Base-by-base conservation (phyloP, 2,329 filamentous ascomycete species). In the Botryotinia calthae region DNA sequence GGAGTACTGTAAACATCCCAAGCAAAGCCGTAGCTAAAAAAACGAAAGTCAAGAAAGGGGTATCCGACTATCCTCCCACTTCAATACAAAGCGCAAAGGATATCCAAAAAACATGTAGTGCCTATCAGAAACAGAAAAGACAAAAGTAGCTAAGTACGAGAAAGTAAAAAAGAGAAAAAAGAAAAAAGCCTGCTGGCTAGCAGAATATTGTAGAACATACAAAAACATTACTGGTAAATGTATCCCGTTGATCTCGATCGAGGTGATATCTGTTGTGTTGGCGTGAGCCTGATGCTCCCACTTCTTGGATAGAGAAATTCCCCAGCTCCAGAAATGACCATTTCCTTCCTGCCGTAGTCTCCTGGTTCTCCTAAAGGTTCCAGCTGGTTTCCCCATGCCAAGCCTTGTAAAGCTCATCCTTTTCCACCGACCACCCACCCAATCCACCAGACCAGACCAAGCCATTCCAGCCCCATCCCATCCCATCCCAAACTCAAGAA, bases 401-500 rank as follows among this genome's bases (percentile, higher is more conserved):
- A 70, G 58, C 42, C 28, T 67, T 44, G 42, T 59, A 22, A 72
- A 72, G 18, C 22, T 58, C 62, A 51, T n/a, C 54, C 70, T 51
- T 40, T 28, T 40, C 62, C 25, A 42, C 37, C 34, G 7, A 9
- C 51, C 69, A 64, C 18, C 37, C 37, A 44, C 20, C 63, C n/a
- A 34, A 25, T 37, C 16, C 7, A 46, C 70, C 46, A 37, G 42
- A 5, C 54, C 42, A 40, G 18, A 2, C 68, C 68, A 54, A 69
- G 22, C 66, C 66, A 18, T 51, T 48, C 42, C 58, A 16, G 40
- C 22, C 51, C 62, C 42, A 28, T 42, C 22, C 70, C 34, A 34
- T 34, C 34, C 34, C 20, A 56, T 61, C n/a, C 51, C 63, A 46
- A 64, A 72, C 70, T 67, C 70, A 67, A 72, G 51, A 48, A 72